Percentiles rank a stretch among this genome's conserved stretches.
phyloP scores from a whole-genome alignment of 768 basidiomycete species.

The Calvatia gigantea region DNA sequence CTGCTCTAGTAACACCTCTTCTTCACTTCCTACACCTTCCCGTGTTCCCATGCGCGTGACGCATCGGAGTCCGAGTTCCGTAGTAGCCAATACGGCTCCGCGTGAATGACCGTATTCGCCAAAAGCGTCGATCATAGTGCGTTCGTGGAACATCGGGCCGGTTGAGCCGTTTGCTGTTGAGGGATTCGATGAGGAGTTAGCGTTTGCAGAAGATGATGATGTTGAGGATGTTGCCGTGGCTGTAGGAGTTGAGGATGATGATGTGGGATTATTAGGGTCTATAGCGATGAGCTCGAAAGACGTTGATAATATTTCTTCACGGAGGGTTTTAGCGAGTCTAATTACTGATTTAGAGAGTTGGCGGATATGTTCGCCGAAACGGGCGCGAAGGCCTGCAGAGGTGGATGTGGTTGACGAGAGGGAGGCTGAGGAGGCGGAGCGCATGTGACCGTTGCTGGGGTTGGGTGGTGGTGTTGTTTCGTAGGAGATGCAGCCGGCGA shows the following conservation, averaged over 20 bases:
- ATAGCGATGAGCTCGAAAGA: conserved; percentile 68
- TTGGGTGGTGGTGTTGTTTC: conserved; percentile 32
- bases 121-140: conserved; percentile 60
- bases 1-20: conserved; percentile 47
- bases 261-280: conserved; percentile 37
- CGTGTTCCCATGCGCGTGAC: conserved; percentile 33
- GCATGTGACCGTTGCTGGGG: neutral
- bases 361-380: conserved; percentile 42
- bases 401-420: conserved; percentile 17
- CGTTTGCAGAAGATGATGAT: no score
- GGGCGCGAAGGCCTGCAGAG: conserved; percentile 25
- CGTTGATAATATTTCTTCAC: conserved; percentile 76
- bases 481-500: conserved; percentile 53
- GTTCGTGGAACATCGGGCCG: conserved; percentile 22
- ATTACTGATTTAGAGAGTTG: conserved; percentile 66
- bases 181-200: no score
- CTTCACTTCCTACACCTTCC: conserved; percentile 19
- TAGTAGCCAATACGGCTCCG: conserved; percentile 60
- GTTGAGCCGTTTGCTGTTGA: conserved; percentile 21
- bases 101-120: conserved; percentile 50
- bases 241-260: conserved; percentile 14
- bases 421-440: conserved; percentile 20
- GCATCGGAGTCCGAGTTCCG: conserved; percentile 69
- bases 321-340: conserved; percentile 57
- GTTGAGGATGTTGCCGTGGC: conserved; percentile 33